phyloP scores from a whole-genome alignment of 2,329 filamentous ascomycete genomes.

The Scytalidium sp. region DNA sequence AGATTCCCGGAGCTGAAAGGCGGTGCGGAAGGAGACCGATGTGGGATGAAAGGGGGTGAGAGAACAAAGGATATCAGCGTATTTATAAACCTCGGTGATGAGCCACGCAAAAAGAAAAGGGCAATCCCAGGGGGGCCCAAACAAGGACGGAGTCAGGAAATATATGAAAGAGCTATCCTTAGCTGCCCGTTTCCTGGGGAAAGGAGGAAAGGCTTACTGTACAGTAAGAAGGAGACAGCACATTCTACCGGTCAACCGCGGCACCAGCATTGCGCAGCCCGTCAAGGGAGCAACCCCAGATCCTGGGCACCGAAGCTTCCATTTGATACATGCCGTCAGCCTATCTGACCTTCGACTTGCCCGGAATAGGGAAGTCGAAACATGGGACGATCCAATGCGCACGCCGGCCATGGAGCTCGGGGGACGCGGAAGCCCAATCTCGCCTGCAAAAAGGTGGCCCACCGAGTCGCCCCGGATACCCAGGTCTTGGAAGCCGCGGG shows the following conservation, averaged over 20 bases:
- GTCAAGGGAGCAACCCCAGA: slow-evolving; percentile 5
- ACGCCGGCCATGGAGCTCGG: not conserved
- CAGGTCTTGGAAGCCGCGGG: not conserved
- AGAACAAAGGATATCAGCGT: not conserved
- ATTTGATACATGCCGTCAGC: not conserved
- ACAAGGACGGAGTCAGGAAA: not conserved
- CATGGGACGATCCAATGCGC: not conserved
- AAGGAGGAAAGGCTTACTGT: slow-evolving; percentile 1
- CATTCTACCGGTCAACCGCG: slow-evolving; percentile 19
- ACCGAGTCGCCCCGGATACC: not conserved
- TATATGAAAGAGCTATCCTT: slow-evolving; percentile 9
- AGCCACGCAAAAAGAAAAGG: not conserved
- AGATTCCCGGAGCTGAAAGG: not conserved
- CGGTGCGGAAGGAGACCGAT: not conserved
- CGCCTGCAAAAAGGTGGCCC: not conserved
- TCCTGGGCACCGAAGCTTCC: slow-evolving; percentile 13
- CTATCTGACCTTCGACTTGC: too few relatives aligned
- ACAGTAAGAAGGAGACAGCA: slow-evolving; percentile 17
- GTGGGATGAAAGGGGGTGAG: not conserved
- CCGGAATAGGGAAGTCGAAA: not conserved
- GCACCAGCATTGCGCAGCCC: not conserved
- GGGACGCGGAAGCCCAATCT: not conserved
- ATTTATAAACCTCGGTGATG: slow-evolving; percentile 1
- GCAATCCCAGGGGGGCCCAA: slow-evolving; percentile 1
- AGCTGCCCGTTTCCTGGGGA: slow-evolving; percentile 5